Evolutionary conservation across 2,329 filamentous ascomycete genomes (phyloP).

Genomic region (Exserohilum rostratum): DNA sequence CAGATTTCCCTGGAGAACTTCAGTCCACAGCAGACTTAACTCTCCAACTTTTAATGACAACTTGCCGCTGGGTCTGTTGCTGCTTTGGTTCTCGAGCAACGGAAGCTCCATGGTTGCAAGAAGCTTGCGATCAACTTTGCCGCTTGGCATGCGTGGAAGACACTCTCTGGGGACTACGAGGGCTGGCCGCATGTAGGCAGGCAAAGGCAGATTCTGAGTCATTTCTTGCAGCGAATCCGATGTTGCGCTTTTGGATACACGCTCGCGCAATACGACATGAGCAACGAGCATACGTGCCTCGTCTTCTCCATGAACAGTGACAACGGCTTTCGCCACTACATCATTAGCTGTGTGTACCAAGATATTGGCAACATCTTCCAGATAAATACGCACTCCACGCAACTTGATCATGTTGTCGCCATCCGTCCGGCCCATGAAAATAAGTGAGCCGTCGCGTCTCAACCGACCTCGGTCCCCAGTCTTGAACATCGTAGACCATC

Average conservation of each 20-base stretch:
- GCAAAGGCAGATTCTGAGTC: conserved; percentile 28
- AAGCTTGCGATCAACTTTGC: conserved; percentile 16
- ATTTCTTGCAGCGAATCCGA: background rate
- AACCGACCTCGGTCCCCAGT: conserved; percentile 52
- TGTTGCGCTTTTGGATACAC: background rate
- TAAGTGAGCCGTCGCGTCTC: conserved; percentile 35
- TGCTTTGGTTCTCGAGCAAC: too few species aligned
- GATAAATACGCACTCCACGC: conserved; percentile 54
- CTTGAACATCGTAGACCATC: conserved; percentile 35
- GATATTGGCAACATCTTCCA: conserved; percentile 53
- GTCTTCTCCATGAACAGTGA: conserved; percentile 18
- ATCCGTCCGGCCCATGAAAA: conserved; percentile 28
- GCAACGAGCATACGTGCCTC: background rate
- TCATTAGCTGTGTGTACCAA: conserved; percentile 36
- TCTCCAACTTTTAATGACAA: background rate
- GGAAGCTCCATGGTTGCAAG: background rate
- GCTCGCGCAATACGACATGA: background rate
- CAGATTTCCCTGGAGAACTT: too few species aligned
- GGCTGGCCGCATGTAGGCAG: conserved; percentile 38
- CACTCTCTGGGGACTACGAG: conserved; percentile 4
- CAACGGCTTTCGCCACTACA: conserved; percentile 33
- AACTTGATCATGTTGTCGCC: conserved; percentile 56
- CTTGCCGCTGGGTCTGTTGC: too few species aligned
- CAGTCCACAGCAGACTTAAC: background rate
- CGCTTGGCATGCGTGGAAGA: conserved; percentile 15